Conservation (phyloP, 805 yeast species). For the Henningerozyma blattae region DNA sequence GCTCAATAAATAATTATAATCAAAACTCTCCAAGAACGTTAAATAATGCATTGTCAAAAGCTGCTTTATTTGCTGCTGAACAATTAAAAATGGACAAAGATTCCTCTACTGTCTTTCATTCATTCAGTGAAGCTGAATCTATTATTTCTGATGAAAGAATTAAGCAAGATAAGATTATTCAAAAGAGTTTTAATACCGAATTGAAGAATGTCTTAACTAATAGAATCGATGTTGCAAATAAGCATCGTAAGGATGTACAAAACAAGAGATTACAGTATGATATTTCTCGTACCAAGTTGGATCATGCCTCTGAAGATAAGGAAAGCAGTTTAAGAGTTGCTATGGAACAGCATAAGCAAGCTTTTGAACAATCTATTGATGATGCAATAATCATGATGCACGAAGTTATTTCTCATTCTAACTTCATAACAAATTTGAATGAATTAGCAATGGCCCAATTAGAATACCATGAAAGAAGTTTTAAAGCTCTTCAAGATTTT, state of each 20-base stretch:
- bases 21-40: slow-evolving; percentile 50
- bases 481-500: too few relatives aligned
- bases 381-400: slow-evolving; percentile 77
- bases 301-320: slow-evolving; percentile 43
- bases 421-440: slow-evolving; percentile 52
- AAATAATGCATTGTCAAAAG: slow-evolving; percentile 67
- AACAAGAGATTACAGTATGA: slow-evolving; percentile 70
- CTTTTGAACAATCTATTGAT: slow-evolving; percentile 79
- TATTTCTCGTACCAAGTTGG: slow-evolving; percentile 52
- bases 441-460: slow-evolving; percentile 70
- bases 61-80: slow-evolving; percentile 36
- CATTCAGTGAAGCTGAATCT: slow-evolving; percentile 56
- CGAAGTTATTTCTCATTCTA: slow-evolving; percentile 59
- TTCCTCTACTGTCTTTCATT: slow-evolving; percentile 35
- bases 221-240: slow-evolving; percentile 49
- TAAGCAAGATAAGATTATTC: slow-evolving; percentile 67
- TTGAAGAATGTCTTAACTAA: slow-evolving; percentile 49
- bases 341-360: slow-evolving; percentile 78
- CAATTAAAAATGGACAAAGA: slow-evolving; percentile 19
- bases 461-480: slow-evolving; percentile 57
- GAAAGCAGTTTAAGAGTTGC: slow-evolving; percentile 62
- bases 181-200: slow-evolving; percentile 54
- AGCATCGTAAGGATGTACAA: slow-evolving; percentile 62
- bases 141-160: slow-evolving; percentile 73
- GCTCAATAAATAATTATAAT: background rate